A percentile compares a stretch with the other conserved stretches of the same genome.
phyloP scores from a whole-genome alignment of 1,284 basidiomycete genomes.

The Dichomitus squalens region DNA sequence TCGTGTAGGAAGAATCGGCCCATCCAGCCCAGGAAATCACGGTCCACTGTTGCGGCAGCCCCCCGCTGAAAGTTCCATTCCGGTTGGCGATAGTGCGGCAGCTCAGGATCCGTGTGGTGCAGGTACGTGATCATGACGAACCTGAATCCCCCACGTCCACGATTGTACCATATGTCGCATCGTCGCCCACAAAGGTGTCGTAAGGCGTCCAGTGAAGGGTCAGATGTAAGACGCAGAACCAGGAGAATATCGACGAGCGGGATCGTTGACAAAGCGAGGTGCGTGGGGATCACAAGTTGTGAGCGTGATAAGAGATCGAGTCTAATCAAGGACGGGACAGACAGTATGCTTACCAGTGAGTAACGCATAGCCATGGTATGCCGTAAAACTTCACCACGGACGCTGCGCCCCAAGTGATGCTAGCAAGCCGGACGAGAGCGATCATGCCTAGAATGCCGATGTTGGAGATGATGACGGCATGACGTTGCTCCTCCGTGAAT shows the following conservation, averaged over 20 bases:
- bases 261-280: not conserved
- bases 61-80: conserved; percentile 61
- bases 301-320: too few species aligned
- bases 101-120: conserved; percentile 42
- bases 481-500: conserved; percentile 52
- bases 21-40: conserved; percentile 54
- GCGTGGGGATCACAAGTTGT: too few species aligned
- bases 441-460: conserved; percentile 53
- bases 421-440: conserved; percentile 40
- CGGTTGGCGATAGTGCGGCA: conserved; percentile 43
- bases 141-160: conserved; percentile 29
- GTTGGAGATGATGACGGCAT: conserved; percentile 57
- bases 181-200: not conserved
- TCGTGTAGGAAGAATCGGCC: conserved; percentile 47
- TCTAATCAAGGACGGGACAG: too few species aligned
- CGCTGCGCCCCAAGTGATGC: conserved; percentile 37
- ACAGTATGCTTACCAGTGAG: conserved; percentile 52
- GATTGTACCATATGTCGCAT: not conserved
- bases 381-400: conserved; percentile 56
- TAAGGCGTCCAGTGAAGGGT: not conserved
- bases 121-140: conserved; percentile 45
- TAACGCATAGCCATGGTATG: conserved; percentile 58
- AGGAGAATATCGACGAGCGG: too few species aligned
- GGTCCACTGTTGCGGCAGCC: conserved; percentile 57
- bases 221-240: too few species aligned